Evolutionary conservation across 2,329 filamentous ascomycete genomes (phyloP).

Genomic region (Lasiodiplodia theobromae): DNA sequence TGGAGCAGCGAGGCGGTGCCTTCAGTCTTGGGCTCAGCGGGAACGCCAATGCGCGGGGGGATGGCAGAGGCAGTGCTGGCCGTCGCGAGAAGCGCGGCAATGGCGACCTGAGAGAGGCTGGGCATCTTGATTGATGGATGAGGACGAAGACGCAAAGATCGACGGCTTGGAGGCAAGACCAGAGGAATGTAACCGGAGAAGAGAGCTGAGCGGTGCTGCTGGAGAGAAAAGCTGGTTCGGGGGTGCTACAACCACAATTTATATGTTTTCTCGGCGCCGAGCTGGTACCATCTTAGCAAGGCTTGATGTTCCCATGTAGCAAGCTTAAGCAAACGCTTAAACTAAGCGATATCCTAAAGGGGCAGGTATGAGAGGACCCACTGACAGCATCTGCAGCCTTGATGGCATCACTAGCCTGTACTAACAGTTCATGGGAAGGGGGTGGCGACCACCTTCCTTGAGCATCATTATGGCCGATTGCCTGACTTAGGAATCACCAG

Average conservation of each 20-base stretch:
- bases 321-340: constrained; percentile 22
- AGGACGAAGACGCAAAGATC: neutral
- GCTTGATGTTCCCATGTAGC: constrained; percentile 4
- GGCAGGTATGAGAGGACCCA: neutral
- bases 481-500: constrained; percentile 6
- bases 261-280: constrained; percentile 18
- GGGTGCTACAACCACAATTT: neutral
- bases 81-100: constrained; percentile 13
- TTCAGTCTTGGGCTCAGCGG: neutral
- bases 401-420: constrained; percentile 7
- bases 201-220: constrained; percentile 13
- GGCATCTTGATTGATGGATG: constrained; percentile 2
- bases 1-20: constrained; percentile 36
- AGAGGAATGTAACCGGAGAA: neutral
- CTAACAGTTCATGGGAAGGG: neutral
- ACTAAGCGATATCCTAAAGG: neutral
- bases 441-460: constrained; percentile 17
- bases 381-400: constrained; percentile 6
- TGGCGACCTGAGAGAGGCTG: neutral
- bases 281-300: constrained; percentile 8
- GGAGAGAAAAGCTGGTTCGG: neutral
- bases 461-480: constrained; percentile 10
- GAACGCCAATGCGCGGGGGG: constrained; percentile 12
- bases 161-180: neutral
- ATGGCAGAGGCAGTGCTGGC: constrained; percentile 11